Base-by-base conservation (phyloP, 495 filamentous ascomycete species). In the Annulohypoxylon maeteangense region DNA sequence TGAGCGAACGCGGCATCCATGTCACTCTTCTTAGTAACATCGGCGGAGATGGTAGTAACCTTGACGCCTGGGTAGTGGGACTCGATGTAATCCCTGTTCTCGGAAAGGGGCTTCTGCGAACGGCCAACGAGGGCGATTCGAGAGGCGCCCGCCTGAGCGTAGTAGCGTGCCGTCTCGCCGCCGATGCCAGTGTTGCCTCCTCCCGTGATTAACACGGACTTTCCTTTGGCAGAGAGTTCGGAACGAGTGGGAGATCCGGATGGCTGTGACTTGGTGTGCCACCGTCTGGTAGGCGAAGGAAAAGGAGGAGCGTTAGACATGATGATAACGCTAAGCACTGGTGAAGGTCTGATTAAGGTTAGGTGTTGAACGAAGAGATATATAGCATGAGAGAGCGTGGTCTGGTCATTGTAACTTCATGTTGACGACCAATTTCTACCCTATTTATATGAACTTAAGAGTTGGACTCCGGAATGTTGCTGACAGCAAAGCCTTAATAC, bases 191-290 rank as follows among this genome's bases (percentile, higher is more conserved):
- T 76, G 6, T 32, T 40, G 0, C 56, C 56, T 2, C 56, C 56
- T 27, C 82, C 83, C 4, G 84, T 85, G 42, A 86, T 73, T n/a
- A 84, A 22, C 22, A 85, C 70, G 11, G 62, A 76, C 66, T 83
- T 84, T 67, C 80, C 76, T n/a, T 67, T 70, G 27, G 78, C 76
- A 31, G 81, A 83, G 31, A 85, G 80, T 29, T 78, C 69, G 1
- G 79, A 75, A 0, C 74, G 78, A 0, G 65, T 67, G 18, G 82
- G 80, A 14, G 72, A 75, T 23, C 77, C 69, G 31, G 72, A 71
- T 32, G 76, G 53, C 67, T 85, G 81, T 5, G 73, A 70, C 7
- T 18, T 29, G 0, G 56, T 45, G 22, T 59, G 56, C 56, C 56
- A 59, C 0, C 36, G 73, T 72, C n/a, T 75, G 70, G 74, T 82